Evolutionary conservation across 2,329 filamentous ascomycete species (phyloP).

Genomic region (Hypomyces perniciosus): DNA sequence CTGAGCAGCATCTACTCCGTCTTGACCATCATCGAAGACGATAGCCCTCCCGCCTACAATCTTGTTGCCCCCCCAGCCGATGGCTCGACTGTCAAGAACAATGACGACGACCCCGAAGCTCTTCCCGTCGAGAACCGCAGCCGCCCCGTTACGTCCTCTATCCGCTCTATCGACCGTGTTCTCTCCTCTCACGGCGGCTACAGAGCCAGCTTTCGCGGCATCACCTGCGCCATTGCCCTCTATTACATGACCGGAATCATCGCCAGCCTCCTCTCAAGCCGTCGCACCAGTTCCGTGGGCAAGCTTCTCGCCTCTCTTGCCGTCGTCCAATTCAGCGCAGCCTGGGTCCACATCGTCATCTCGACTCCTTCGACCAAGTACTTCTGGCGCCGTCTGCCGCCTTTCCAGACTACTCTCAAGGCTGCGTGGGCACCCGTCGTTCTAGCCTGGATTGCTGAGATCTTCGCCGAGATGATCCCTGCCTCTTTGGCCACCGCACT

Average conservation of each 20-base stretch:
- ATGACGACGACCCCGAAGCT: constrained; percentile 22
- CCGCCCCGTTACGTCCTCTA: constrained; percentile 42
- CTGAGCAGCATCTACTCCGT: constrained; percentile 45
- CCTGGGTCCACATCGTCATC: constrained; percentile 85
- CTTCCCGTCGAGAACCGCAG: no score
- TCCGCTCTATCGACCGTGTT: constrained; percentile 46
- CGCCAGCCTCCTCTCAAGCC: constrained; percentile 37
- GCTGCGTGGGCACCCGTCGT: constrained; percentile 64
- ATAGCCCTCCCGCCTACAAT: constrained; percentile 49
- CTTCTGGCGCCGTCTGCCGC: constrained; percentile 65
- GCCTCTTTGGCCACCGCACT: constrained; percentile 36
- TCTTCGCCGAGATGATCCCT: constrained; percentile 44
- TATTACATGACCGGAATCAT: constrained; percentile 30
- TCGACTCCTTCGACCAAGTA: constrained; percentile 56
- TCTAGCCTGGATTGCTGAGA: constrained; percentile 53
- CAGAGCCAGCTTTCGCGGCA: constrained; percentile 63
- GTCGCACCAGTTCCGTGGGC: constrained; percentile 16
- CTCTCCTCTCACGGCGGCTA: constrained; percentile 60
- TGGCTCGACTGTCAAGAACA: constrained; percentile 27
- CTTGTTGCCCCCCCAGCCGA: constrained; percentile 37
- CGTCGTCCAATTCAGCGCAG: constrained; percentile 62
- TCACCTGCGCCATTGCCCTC: constrained; percentile 44
- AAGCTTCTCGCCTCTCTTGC: constrained; percentile 47
- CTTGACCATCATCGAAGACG: constrained; percentile 54
- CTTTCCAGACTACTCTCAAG: constrained; percentile 57